Conservation (phyloP, 768 basidiomycete genomes). For the Termitomyces sp. region DNA sequence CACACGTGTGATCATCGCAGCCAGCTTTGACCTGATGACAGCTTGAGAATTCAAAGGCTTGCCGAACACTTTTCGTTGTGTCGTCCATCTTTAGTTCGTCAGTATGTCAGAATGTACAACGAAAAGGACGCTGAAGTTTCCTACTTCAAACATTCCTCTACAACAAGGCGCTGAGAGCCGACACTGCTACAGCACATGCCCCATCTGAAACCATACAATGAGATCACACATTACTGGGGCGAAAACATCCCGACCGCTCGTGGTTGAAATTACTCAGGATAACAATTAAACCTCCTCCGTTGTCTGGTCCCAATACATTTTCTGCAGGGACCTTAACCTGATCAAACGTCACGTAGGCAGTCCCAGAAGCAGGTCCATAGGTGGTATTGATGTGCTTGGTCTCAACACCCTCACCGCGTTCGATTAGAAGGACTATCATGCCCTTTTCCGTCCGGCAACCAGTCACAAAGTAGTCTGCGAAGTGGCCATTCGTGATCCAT, state of each 20-base stretch:
- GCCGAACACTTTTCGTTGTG: constrained; percentile 76
- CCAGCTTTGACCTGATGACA: constrained; percentile 74
- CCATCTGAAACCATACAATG: constrained; percentile 36
- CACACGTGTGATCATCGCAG: constrained; percentile 73
- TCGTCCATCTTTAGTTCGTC: constrained; percentile 50
- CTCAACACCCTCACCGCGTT: constrained; percentile 17
- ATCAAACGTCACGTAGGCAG: constrained; percentile 23
- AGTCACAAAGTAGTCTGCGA: constrained; percentile 42
- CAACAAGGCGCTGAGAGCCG: constrained; percentile 51
- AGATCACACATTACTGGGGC: not conserved
- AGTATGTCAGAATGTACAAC: not conserved
- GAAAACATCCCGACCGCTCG: constrained; percentile 48
- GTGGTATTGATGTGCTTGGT: constrained; percentile 22
- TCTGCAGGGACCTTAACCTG: constrained; percentile 39
- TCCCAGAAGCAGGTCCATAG: constrained; percentile 61
- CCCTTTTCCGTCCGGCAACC: constrained; percentile 48
- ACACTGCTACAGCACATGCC: constrained; percentile 58
- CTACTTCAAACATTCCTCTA: constrained; percentile 73
- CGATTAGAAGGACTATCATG: constrained; percentile 12
- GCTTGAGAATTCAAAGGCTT: constrained; percentile 63
- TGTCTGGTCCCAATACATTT: constrained; percentile 52
- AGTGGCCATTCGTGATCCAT: constrained; percentile 40
- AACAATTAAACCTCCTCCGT: constrained; percentile 40
- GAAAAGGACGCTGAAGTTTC: constrained; percentile 8
- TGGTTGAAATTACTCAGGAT: constrained; percentile 79